Evolutionary conservation across 306 rosid species (phyloP), one percentile per base, ranked within the genome.

Genomic region (Begonia loranthoides): DNA sequence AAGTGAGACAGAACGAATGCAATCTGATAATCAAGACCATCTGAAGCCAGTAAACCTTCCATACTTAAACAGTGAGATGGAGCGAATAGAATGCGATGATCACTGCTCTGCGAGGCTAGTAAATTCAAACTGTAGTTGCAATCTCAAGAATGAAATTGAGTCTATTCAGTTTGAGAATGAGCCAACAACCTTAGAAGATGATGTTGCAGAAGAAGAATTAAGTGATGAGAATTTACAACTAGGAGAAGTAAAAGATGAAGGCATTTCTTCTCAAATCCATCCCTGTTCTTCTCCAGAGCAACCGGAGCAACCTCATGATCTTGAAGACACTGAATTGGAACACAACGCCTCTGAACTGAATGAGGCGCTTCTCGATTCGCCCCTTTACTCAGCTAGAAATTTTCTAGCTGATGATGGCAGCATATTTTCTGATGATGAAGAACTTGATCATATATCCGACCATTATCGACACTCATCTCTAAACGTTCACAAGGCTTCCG

Each of bases 351-450:
- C 75, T 41, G 75, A 80, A 68, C 55, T 67, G 55, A 64, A 76
- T 38, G 66, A 55, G 36, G 12, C 49, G 40, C 61, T 48, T 21
- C 63, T 45, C 44, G 80, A 68, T 50, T 52, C 70, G 52, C 55
- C 61, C 24, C 76, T 65, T 72, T 78, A 72, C 39, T 57, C 60
- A 38, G 44, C 68, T 28, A 62, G 66, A 64, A 70, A 76, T 58
- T 63, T 57, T 36, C 56, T 52, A 68, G 78, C 81, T 34, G 80
- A 83, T 73, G 87, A 86, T 65, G 82, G 81, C 21, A 89, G 94
- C 49, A 28, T 79, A 50, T 85, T 94, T 51, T 85, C 97, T 58
- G 74, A 56, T 13, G 95, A 82, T 45, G 92, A 72, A 54, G 41
- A 49, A 54, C 80, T 83, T 41, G 88, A 72, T 56, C 65, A 28